Conservation (phyloP, 73 alveolate species). For the Symbiodinium pilosum region DNA sequence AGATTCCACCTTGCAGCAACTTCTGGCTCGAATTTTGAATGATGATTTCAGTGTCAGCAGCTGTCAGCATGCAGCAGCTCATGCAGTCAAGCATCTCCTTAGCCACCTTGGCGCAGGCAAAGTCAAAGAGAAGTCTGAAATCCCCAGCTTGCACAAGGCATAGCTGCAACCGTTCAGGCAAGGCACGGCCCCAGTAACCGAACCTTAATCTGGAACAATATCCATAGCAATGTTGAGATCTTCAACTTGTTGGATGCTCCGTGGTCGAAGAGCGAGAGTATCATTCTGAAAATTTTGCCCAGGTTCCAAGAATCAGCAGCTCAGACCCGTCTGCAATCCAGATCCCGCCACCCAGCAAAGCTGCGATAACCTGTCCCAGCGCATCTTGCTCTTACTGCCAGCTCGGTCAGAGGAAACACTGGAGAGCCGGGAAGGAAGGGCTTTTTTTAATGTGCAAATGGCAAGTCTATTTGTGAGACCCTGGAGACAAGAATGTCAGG, state of each 20-base stretch:
- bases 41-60: no score
- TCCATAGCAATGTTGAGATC: no score
- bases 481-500: no score
- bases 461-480: no score
- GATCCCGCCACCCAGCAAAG: slow-evolving; percentile 19
- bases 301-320: slow-evolving; percentile 44
- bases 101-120: background rate
- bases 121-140: background rate
- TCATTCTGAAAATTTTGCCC: background rate
- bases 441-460: no score
- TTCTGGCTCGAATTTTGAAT: background rate
- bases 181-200: slow-evolving; percentile 70
- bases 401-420: no score
- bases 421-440: no score
- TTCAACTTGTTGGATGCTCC: no score
- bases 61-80: background rate
- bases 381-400: no score
- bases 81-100: background rate
- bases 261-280: background rate
- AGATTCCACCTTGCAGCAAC: slow-evolving; percentile 24
- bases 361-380: slow-evolving; percentile 18
- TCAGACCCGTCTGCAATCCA: slow-evolving; percentile 82
- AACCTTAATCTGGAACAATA: background rate
- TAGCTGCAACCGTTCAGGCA: background rate
- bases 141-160: no score